Base-by-base conservation (phyloP, 2,329 filamentous ascomycete species). In the Monilinia fructigena region DNA sequence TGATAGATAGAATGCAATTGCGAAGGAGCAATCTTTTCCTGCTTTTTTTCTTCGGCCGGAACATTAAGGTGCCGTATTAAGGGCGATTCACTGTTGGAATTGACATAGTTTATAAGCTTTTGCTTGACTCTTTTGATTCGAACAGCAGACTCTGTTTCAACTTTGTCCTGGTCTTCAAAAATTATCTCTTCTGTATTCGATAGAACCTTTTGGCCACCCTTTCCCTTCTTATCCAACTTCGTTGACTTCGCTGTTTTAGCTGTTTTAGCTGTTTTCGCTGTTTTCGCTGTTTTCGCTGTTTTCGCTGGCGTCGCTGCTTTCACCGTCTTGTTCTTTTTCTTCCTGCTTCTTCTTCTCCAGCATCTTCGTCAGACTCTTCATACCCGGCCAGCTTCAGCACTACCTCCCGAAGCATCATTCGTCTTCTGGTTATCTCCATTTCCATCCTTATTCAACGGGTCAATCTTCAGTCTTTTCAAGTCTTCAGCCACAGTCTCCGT, bases 1-100 rank as follows among this genome's bases (percentile, higher is more conserved):
- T 65, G 26, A 42, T 60, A 65, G 63, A 65, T 52, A 11, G 55
- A n/a, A 65, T 60, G 63, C 12, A 65, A 47, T 45, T 52, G 31
- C 23, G 55, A 65, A 61, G 63, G 63, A 28, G 55, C 31, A 14
- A 65, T 23, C 63, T 65, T 65, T 1, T 38, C 18, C 28, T 60
- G 45, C 4, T 35, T 35, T 2, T 7, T 38, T 16, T 48, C 45
- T 14, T 38, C 42, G 4, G 1, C 12, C 16, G 10, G 1, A 23
- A 1, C 10, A 31, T 3, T 7, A 26, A 50, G 28, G 16, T 23
- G 45, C 16, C 28, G 42, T 10, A 50, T 10, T n/a, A 23, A 23
- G 16, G 11, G 31, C 8, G 28, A 50, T 12, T 14, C 31, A 35
- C 31, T 10, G 28, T 28, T 60, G 12, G 56, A 60, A 60, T 60